Base-by-base conservation (phyloP, 495 filamentous ascomycete species). In the Acidomyces sp. region DNA sequence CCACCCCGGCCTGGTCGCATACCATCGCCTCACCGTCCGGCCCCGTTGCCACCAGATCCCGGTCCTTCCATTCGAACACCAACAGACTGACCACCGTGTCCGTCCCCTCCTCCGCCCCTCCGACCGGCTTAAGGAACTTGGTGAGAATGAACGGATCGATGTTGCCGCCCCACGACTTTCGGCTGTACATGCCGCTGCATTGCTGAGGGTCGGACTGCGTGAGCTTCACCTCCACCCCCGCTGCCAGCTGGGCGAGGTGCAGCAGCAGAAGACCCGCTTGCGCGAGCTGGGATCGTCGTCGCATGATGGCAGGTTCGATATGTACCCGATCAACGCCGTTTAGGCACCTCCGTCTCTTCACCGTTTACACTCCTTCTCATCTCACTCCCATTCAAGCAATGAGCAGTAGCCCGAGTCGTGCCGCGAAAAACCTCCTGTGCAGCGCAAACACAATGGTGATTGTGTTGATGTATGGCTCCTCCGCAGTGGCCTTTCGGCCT, bases 181-280 rank as follows among this genome's bases (percentile, higher is more conserved):
- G 78, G 59, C 78, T 87, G 63, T 96, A 99, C 90, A 99, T 96
- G 62, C 90, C 90, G 56, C 83, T 78, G 64, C 90, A 99, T 78
- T 80, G 72, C 63, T 94, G 83, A 21, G 78, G 70, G 26, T 82
- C 73, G 49, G 78, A 75, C 56, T 90, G 69, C 59, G 80, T 75
- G 12, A 51, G 25, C 24, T 39, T 24, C 18, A 32, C 43, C 24
- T 51, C 43, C 7, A 46, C 34, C 17, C 37, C 48, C 15, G 18
- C 11, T 2, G 26, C 32, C 22, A 18, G 18, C 29, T 37, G n/a
- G 5, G 39, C 43, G 11, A 51, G 37, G 20, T 49, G 43, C 34
- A 34, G 13, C 1, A 51, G 48, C 34, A 51, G 42, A 22, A 40
- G n/a, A 20, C 25, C 23, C 1, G 38, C n/a, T n/a, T n/a, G n/a